Percentiles rank a stretch among this genome's conserved stretches.
Evolutionary conservation across 2,329 filamentous ascomycete genomes (phyloP).

Genomic region (Ophiostoma himal-ulmi): DNA sequence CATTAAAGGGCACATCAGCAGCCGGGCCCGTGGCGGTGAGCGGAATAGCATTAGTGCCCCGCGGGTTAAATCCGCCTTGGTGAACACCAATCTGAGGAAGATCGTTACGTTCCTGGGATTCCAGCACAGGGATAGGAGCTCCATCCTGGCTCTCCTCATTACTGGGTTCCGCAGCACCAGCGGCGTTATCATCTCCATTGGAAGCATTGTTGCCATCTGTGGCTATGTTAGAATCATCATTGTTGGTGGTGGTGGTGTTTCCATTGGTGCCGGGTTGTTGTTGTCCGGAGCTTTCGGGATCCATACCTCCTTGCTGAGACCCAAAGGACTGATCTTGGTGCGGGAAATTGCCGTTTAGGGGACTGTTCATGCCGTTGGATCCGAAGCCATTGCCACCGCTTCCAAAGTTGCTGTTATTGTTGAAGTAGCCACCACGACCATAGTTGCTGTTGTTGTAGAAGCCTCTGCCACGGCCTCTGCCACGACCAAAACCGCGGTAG

Average conservation of each 20-base stretch:
- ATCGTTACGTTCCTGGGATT: conserved; percentile 9
- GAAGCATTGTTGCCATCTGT: not conserved
- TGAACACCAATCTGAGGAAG: conserved; percentile 9
- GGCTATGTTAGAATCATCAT: conserved; percentile 2
- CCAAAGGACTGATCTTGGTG: conserved; percentile 17
- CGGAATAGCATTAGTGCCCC: conserved; percentile 6
- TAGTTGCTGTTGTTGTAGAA: conserved; percentile 49
- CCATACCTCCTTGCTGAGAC: conserved; percentile 9
- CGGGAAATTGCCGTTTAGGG: conserved; percentile 6
- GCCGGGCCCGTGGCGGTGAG: conserved; percentile 3
- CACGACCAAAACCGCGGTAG: conserved; percentile 63
- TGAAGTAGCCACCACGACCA: conserved; percentile 51
- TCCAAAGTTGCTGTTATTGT: conserved; percentile 34
- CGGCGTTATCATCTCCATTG: not conserved
- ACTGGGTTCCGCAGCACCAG: not conserved
- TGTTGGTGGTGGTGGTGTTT: not conserved
- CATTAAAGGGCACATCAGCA: conserved; percentile 54
- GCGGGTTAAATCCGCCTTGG: conserved; percentile 12
- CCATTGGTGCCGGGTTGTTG: not conserved
- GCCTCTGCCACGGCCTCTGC: conserved; percentile 61
- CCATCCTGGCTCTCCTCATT: conserved; percentile 6
- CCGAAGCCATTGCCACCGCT: conserved; percentile 23
- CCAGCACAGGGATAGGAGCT: not conserved
- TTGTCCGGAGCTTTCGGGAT: not conserved
- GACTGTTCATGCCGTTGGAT: conserved; percentile 10